Evolutionary conservation across 2,329 filamentous ascomycete genomes (phyloP), one percentile per base, ranked within the genome.

Genomic region (Capronia coronata): DNA sequence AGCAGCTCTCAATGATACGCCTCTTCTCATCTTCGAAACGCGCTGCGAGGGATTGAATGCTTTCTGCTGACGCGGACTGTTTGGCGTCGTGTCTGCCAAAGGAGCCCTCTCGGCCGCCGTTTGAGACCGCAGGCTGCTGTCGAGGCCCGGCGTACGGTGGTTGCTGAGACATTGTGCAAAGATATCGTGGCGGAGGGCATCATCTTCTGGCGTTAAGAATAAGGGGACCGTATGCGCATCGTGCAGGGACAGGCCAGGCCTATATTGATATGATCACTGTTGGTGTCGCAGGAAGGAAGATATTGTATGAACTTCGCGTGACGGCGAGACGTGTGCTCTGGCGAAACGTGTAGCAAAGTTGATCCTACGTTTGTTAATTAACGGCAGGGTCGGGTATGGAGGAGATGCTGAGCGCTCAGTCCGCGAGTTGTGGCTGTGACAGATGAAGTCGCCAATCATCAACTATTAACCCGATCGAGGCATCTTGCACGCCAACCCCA

Each of bases 11-110:
- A 58, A 94, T 84, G 63, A 98, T 96, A 66, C 93, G 82, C 67
- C 81, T 79, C 76, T 96, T 95, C 76, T 98, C 93, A 65, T 97
- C 89, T 68, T 98, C 93, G 67, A 97, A 98, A 62, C 82, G 80
- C 72, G 95, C 88, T 48, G 91, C 91, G 64, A 70, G 68, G 41
- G 67, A 68, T 64, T 56, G 55, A 38, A 50, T 58, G 41, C 25
- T 50, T 37, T 57, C 53, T 13, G 42, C 30, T 35, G 40, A 41
- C 2, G 49, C 44, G 7, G 35, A 38, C 13, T 42, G 41, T 29
- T 42, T 48, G 9, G 40, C 48, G 40, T 32, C 40, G 6, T 44
- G 29, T 27, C 46, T 48, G 39, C 43, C 35, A 11, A 43, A 42
- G 29, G 48, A 47, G 39, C 48, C 45, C 30, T 48, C 48, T 16